Conservation (phyloP, 495 filamentous ascomycete species). For the Penicillium soppii region DNA sequence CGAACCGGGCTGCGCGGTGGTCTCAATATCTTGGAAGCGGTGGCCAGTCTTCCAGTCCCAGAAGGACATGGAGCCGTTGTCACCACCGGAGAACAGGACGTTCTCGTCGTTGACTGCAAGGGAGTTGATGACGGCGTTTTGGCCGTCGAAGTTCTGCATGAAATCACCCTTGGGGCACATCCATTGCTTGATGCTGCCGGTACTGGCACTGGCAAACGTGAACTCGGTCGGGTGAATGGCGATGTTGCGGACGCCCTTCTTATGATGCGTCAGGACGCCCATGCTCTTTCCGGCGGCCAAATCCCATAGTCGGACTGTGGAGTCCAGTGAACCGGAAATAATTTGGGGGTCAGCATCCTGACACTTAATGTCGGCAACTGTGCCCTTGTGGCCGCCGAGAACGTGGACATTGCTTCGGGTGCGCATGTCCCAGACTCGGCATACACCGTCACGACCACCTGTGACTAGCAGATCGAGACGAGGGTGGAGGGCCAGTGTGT, state of each 20-base stretch:
- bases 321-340: constrained; percentile 86
- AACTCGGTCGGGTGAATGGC: constrained; percentile 89
- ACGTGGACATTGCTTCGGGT: constrained; percentile 95
- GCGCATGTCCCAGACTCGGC: constrained; percentile 97
- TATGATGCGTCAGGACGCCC: constrained; percentile 96
- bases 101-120: constrained; percentile 93
- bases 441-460: constrained; percentile 91
- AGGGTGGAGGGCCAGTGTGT: constrained; percentile 86
- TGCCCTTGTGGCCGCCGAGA: constrained; percentile 82
- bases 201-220: constrained; percentile 91
- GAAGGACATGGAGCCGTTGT: constrained; percentile 95
- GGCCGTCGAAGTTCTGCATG: constrained; percentile 99
- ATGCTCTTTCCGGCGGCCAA: constrained; percentile 94
- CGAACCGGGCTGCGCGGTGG: constrained; percentile 88
- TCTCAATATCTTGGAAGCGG: constrained; percentile 82
- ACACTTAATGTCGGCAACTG: constrained; percentile 83
- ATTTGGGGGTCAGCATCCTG: constrained; percentile 97
- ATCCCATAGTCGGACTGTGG: constrained; percentile 94
- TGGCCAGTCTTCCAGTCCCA: constrained; percentile 99
- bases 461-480: constrained; percentile 94
- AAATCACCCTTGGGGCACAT: constrained; percentile 97
- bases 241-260: constrained; percentile 90
- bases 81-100: constrained; percentile 90
- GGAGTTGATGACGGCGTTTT: constrained; percentile 94
- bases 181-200: constrained; percentile 97